A percentile compares a stretch with the other conserved stretches of the same genome.
Evolutionary conservation across 2,329 filamentous ascomycete species (phyloP).

Genomic region (Rutstroemia sydowiana): DNA sequence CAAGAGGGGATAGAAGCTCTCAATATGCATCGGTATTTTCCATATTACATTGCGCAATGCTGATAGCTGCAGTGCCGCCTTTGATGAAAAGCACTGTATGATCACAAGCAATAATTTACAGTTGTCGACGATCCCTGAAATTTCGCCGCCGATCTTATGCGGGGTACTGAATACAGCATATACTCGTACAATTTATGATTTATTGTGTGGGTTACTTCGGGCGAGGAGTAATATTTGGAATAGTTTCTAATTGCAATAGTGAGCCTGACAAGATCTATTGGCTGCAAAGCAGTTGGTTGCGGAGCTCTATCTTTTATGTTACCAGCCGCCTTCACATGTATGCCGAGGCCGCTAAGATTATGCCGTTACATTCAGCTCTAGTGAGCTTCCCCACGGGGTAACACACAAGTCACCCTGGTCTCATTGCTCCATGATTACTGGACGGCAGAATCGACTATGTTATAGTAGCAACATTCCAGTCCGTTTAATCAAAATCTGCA

Average conservation of each 20-base stretch:
- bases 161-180: background rate
- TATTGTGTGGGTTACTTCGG: background rate
- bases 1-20: too few relatives aligned
- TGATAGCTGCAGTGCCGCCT: too few relatives aligned
- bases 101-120: conserved; percentile 2
- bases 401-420: background rate
- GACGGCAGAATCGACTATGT: background rate
- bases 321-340: background rate
- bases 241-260: background rate
- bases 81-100: too few relatives aligned
- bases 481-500: background rate
- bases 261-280: too few relatives aligned
- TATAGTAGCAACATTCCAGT: background rate
- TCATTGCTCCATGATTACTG: background rate
- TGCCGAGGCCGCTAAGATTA: conserved; percentile 3
- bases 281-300: too few relatives aligned
- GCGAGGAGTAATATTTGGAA: background rate
- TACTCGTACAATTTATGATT: background rate
- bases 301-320: background rate
- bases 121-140: background rate
- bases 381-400: background rate
- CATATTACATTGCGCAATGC: too few relatives aligned
- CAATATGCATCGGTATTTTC: too few relatives aligned
- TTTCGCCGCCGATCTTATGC: background rate
- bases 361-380: background rate